Base-by-base conservation (phyloP, 2,329 filamentous ascomycete genomes). In the Aspergillus fumigatus region DNA sequence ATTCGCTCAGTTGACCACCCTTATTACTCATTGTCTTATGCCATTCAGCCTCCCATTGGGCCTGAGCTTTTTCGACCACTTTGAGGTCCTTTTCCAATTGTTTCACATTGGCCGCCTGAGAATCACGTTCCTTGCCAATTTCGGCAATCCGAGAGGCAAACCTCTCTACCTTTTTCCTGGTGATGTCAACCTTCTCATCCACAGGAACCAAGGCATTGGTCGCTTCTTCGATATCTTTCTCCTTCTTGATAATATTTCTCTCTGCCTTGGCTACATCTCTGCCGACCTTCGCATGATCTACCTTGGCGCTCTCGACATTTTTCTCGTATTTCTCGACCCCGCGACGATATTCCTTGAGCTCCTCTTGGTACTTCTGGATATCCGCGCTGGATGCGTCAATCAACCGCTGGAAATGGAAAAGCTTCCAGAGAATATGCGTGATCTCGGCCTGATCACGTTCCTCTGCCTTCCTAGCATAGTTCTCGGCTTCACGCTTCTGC, bases 401-500 rank as follows among this genome's bases (percentile, higher is more conserved):
- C 29, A 92, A 84, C 56, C 88, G 88, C 73, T 99, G 93, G 71
- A 96, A 95, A 69, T 96, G 92, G 72, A 91, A 97, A 1, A 99
- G 81, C 75, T 97, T 97, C 93, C 93, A 99, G 14, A 99, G 79
- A 35, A 95, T 92, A 63, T 97, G 93, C 1, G 89, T 92, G 54
- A 97, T 90, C 55, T 97, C 89, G 7, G 93, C 94, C 53, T 90
- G 84, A 70, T 99, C 93, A 51, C 90, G 87, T 72, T 97, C 91
- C 53, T 94, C 89, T 1, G 89, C 89, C 75, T 97, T 97, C 62
- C 85, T 87, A 69, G 95, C 89, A 70, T 93, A 99, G 65, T 88
- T 93, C 63, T 99, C 94, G 4, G 93, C 93, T 70, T 97, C 94
- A 64, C 87, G 87, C 77, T 97, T 97, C 75, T 97, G 93, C 72